Conservation (phyloP, 2,329 filamentous ascomycete genomes). For the Delphinella strobiligena region DNA sequence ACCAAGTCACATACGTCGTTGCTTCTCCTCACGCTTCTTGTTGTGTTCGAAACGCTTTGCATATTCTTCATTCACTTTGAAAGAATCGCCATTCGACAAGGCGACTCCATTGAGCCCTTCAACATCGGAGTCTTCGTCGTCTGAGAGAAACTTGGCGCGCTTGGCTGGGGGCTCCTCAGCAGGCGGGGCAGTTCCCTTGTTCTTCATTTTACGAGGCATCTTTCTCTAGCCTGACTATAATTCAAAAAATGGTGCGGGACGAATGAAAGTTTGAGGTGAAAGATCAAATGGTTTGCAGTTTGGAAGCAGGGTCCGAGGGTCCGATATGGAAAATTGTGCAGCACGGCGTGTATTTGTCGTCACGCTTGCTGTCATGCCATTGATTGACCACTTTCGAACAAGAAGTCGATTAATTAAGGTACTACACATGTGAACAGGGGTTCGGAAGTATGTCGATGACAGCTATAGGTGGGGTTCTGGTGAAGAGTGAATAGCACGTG, state of each 20-base stretch:
- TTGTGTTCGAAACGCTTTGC: conserved; percentile 89
- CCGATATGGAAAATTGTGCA: neutral
- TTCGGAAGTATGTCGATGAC: no score
- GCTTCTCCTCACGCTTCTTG: conserved; percentile 85
- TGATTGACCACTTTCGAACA: no score
- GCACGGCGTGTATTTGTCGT: neutral
- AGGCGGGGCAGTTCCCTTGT: conserved; percentile 1
- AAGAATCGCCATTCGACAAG: neutral
- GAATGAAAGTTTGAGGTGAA: conserved; percentile 4
- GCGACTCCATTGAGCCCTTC: conserved; percentile 14
- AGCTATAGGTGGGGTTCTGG: no score
- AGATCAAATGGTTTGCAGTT: neutral
- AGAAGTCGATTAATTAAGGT: neutral
- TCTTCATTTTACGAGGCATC: conserved; percentile 8
- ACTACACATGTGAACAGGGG: neutral
- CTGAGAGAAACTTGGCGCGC: conserved; percentile 20
- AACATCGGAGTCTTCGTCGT: conserved; percentile 13
- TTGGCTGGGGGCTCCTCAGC: conserved; percentile 15
- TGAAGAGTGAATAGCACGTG: no score
- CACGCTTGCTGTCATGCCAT: neutral
- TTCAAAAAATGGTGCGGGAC: neutral
- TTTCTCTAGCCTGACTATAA: neutral
- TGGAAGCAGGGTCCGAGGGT: neutral
- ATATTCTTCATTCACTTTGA: conserved; percentile 79
- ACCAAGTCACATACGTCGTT: conserved; percentile 53